Base-by-base conservation (phyloP, 75 land plant species). In the Pinus albicaulis region DNA sequence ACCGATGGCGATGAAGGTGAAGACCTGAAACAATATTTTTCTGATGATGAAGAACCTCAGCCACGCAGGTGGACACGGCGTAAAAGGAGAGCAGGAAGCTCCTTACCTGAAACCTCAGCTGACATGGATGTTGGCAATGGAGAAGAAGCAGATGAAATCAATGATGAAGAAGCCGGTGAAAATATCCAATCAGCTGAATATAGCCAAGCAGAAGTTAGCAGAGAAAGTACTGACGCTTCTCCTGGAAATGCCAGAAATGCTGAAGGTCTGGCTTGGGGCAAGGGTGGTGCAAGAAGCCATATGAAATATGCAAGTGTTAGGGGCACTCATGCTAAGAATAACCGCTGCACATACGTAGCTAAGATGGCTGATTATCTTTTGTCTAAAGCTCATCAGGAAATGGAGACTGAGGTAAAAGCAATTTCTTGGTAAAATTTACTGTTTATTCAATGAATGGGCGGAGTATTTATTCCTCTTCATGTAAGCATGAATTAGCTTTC, bases 261-360 rank as follows among this genome's bases (percentile, higher is more conserved):
- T 26, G 92, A 90, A 64, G 78, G 76, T 71, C 86, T 90, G 66
- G 81, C 81, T 14, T 95, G 98, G 98, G 98, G 96, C 16, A 87
- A 80, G 76, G 86, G 81, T 36, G 93, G 98, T 13, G 79, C 89
- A 17, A 79, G 98, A 17, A 92, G 93, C 77, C 86, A 93, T 73
- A 91, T 85, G 44, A 78, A 95, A 63, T 75, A 88, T 80, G 89
- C 90, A 20, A 86, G 82, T 76, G 28, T 68, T 1, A 86, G 86
- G 77, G 82, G 84, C 69, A 79, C 81, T 16, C 79, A 64, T 83
- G 87, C 86, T 13, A 88, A 79, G 70, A 78, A 78, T 82, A 74
- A 80, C 16, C 61, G 85, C 53, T 79, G 73, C 48, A 76, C 74
- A 44, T 93, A 91, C 48, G 55, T 90, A 58, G 59, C 89, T 8